These are phyloP conservation scores for Colletotrichum tropicicola DNA, from an alignment of 2,329 filamentous ascomycete species.

Conservation along the genomic window DNA sequence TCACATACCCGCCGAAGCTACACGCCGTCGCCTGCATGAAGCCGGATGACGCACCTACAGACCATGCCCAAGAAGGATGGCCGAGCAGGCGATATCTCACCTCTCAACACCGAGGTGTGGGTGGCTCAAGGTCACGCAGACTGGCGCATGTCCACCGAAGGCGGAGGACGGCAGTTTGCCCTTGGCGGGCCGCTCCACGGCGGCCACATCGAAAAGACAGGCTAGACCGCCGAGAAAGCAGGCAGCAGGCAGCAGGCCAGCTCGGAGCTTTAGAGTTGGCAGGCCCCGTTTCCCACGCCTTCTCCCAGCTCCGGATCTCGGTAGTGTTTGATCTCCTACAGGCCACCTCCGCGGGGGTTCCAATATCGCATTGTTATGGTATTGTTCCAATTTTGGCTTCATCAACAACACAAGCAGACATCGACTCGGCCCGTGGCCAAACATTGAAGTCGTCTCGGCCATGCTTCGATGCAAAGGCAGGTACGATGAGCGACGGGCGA, in stretches of 20 bases:
- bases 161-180: conserved; percentile 23
- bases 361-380: not conserved
- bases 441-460: not conserved
- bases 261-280: not conserved
- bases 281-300: not conserved
- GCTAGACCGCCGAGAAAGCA: not conserved
- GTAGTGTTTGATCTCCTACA: conserved; percentile 28
- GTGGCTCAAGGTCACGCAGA: conserved; percentile 27
- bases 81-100: not conserved
- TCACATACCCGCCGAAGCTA: conserved; percentile 34
- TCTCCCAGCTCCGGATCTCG: conserved; percentile 26
- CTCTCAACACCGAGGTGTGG: conserved; percentile 11
- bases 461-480: conserved; percentile 2
- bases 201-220: conserved; percentile 15
- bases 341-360: conserved; percentile 1
- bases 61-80: conserved; percentile 14
- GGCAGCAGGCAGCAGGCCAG: not conserved
- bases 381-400: not conserved
- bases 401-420: not conserved
- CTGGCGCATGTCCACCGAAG: conserved; percentile 23
- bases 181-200: conserved; percentile 19
- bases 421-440: not conserved
- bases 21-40: conserved; percentile 25
- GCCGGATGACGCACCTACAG: conserved; percentile 28
- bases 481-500: conserved; percentile 1